These are phyloP conservation scores for Theileria parva DNA, from an alignment of 169 alveolate species.

Conservation along the genomic window DNA sequence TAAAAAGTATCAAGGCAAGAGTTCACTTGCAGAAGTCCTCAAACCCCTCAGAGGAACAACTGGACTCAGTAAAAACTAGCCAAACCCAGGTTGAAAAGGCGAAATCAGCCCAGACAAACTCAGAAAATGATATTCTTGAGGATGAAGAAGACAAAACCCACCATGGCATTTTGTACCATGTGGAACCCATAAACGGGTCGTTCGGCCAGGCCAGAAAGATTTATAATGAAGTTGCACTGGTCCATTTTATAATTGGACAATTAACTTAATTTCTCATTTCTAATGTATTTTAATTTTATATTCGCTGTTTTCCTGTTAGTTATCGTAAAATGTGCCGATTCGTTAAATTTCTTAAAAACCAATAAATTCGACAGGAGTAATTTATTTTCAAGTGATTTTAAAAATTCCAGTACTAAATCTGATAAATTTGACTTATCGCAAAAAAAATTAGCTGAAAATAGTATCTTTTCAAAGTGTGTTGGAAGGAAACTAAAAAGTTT, in stretches of 20 bases:
- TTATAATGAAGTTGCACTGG: slow-evolving; percentile 39
- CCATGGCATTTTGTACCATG: slow-evolving; percentile 39
- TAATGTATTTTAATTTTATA: not conserved
- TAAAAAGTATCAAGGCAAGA: slow-evolving; percentile 45
- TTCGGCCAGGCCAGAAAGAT: slow-evolving; percentile 49
- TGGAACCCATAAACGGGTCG: slow-evolving; percentile 55
- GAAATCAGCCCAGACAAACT: not conserved
- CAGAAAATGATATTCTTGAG: slow-evolving; percentile 8
- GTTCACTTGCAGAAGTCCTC: slow-evolving; percentile 47
- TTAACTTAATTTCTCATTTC: not conserved
- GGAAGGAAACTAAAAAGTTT: no score
- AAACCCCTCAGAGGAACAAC: not conserved
- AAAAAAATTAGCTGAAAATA: no score
- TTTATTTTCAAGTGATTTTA: no score
- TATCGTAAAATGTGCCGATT: no score
- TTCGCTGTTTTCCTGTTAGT: not conserved
- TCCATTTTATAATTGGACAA: slow-evolving; percentile 43
- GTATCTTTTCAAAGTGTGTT: no score
- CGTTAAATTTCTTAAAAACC: no score
- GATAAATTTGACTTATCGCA: no score
- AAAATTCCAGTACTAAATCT: no score
- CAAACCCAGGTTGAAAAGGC: not conserved
- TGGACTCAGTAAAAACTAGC: not conserved
- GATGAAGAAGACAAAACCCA: slow-evolving; percentile 39
- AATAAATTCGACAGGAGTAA: no score